Conservation (phyloP, 768 basidiomycete species). For the Suillus plorans region DNA sequence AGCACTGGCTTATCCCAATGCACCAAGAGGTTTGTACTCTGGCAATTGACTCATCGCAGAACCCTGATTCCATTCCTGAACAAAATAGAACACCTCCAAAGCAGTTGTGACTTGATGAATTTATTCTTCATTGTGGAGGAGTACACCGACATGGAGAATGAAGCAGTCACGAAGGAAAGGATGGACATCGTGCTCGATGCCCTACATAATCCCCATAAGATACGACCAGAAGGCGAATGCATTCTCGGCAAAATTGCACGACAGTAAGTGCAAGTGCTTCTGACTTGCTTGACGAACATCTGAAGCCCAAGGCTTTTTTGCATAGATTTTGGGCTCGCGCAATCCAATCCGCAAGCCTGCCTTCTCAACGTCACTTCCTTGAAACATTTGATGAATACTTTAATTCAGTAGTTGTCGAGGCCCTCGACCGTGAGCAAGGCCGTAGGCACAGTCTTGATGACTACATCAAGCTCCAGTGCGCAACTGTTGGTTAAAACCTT, state of each 20-base stretch:
- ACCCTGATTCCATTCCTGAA: background rate
- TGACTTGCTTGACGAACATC: conserved; percentile 19
- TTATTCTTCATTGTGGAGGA: conserved; percentile 33
- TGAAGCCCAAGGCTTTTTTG: background rate
- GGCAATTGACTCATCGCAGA: conserved; percentile 6
- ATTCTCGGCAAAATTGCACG: conserved; percentile 9
- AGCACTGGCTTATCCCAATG: conserved; percentile 5
- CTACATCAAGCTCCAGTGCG: conserved; percentile 33
- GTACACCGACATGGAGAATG: conserved; percentile 23
- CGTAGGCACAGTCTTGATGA: conserved; percentile 25
- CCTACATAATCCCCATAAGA: conserved; percentile 3
- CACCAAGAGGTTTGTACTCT: conserved; percentile 1
- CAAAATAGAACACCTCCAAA: conserved; percentile 19
- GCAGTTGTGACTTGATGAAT: conserved; percentile 32
- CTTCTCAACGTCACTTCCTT: conserved; percentile 11
- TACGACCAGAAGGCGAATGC: conserved; percentile 9
- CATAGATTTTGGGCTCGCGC: conserved; percentile 11
- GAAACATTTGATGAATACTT: conserved; percentile 4
- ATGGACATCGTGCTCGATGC: conserved; percentile 10
- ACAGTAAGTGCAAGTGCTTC: conserved; percentile 17
- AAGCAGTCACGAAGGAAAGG: background rate
- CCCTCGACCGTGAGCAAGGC: conserved; percentile 9
- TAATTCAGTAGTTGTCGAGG: conserved; percentile 1
- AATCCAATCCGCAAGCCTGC: background rate
- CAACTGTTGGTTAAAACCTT: conserved; percentile 29